These are phyloP conservation scores for Schwanniomyces occidentalis DNA, from an alignment of 805 yeast genomes.

Conservation along the genomic window DNA sequence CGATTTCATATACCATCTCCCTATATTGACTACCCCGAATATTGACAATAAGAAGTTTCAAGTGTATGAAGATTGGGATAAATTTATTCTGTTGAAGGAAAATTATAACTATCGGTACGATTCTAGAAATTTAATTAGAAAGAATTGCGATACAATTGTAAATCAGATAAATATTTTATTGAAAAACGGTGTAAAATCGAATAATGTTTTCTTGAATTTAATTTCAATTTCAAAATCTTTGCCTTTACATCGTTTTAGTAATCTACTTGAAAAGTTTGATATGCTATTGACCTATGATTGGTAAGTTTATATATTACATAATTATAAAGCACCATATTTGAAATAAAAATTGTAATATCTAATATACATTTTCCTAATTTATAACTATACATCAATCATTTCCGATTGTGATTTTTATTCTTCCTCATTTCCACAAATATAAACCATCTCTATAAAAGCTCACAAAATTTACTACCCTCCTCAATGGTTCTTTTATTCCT, in stretches of 20 bases:
- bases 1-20: constrained; percentile 24
- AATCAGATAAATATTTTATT: not conserved
- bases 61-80: constrained; percentile 16
- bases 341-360: no score
- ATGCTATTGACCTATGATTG: not conserved
- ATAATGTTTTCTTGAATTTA: not conserved
- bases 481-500: no score
- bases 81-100: constrained; percentile 18
- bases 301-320: no score
- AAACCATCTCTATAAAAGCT: no score
- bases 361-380: no score
- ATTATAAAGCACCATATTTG: no score
- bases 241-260: not conserved
- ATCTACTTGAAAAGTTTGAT: constrained; percentile 1
- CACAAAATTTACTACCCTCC: no score
- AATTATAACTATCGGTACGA: constrained; percentile 17
- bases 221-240: constrained; percentile 1
- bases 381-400: no score
- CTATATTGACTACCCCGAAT: constrained; percentile 29
- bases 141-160: constrained; percentile 2
- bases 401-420: no score
- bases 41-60: constrained; percentile 20
- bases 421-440: no score
- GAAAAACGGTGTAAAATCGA: no score
- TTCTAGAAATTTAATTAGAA: constrained; percentile 11